Evolutionary conservation across 495 filamentous ascomycete genomes (phyloP).

Genomic region (Melanomma pulvis-pyrius): DNA sequence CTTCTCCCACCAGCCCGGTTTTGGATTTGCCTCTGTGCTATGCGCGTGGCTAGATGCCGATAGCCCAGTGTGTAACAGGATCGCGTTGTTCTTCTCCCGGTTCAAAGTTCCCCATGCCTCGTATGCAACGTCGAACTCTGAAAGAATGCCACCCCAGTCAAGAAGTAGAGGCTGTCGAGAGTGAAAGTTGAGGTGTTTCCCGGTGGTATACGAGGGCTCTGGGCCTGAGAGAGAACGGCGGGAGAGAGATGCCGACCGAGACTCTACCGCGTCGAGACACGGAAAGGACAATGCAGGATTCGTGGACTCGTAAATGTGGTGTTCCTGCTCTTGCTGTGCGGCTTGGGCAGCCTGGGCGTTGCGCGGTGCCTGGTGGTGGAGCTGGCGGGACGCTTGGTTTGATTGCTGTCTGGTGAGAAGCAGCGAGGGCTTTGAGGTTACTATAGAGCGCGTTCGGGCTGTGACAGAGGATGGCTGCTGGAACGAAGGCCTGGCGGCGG

Average conservation of each 20-base stretch:
- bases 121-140: conserved; percentile 86
- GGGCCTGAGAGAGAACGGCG: conserved; percentile 76
- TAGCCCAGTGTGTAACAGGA: conserved; percentile 90
- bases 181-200: conserved; percentile 74
- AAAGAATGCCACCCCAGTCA: conserved; percentile 90
- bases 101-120: conserved; percentile 92
- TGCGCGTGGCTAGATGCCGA: conserved; percentile 96
- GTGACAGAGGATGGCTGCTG: background rate
- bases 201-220: conserved; percentile 91
- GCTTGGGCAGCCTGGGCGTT: conserved; percentile 25
- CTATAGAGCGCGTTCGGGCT: background rate
- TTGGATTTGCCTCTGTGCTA: conserved; percentile 79
- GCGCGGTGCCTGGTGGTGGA: conserved; percentile 32
- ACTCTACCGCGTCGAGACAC: conserved; percentile 90
- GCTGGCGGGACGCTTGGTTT: conserved; percentile 27
- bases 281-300: conserved; percentile 95
- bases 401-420: conserved; percentile 17
- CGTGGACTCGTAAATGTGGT: conserved; percentile 53
- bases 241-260: conserved; percentile 75
- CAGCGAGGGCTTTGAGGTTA: background rate
- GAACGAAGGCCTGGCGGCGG: conserved; percentile 11
- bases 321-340: conserved; percentile 10
- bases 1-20: conserved; percentile 98
- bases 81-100: conserved; percentile 79
- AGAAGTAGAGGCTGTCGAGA: conserved; percentile 75